Base-by-base conservation (phyloP, 768 basidiomycete genomes). In the Terana coerulea region DNA sequence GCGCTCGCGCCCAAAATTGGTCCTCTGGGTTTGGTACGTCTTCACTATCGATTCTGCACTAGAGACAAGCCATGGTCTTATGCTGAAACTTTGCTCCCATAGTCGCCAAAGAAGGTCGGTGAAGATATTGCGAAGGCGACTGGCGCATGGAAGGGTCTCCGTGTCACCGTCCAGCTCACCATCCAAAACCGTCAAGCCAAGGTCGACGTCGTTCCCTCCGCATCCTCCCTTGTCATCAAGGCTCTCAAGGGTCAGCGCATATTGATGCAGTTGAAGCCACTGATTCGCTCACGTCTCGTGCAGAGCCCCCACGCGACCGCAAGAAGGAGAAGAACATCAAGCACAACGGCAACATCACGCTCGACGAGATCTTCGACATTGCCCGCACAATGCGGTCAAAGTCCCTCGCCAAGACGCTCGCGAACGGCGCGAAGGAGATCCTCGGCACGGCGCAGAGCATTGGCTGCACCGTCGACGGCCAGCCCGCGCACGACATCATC, bases 291-390 rank as follows among this genome's bases (percentile, higher is more conserved):
- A 52, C 33, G 11, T 2, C 49, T 26, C 28, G 15, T 64, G 3
- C 68, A 95, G 95, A 98, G 79, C 94, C 97, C 59, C 93, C 94
- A 61, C 92, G 97, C 65, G 97, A 99, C 76, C 88, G 97, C 59
- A 99, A 99, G 75, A 99, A 99, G 85, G 95, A 99, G 83, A 99
- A 99, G 81, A 99, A 98, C 81, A 97, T 99, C 78, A 98, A 98
- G 74, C 97, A 98, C 81, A 73, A 74, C 56, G 97, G 97, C 54
- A 98, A 98, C 77, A 80, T 99, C 59, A 66, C 93, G 51, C 78
- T 98, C 51, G 93, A 95, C 65, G 92, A 97, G 70, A 93, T 99
- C 66, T 72, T 90, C 67, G 87, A 93, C 59, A 95, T 98, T 70
- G 95, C 95, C 59, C 89, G 97, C 70, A 95, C 84, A 57, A 95